phyloP scores from a whole-genome alignment of 192 early-diverging fungal genomes.

The Phycomyces blakesleeanus region DNA sequence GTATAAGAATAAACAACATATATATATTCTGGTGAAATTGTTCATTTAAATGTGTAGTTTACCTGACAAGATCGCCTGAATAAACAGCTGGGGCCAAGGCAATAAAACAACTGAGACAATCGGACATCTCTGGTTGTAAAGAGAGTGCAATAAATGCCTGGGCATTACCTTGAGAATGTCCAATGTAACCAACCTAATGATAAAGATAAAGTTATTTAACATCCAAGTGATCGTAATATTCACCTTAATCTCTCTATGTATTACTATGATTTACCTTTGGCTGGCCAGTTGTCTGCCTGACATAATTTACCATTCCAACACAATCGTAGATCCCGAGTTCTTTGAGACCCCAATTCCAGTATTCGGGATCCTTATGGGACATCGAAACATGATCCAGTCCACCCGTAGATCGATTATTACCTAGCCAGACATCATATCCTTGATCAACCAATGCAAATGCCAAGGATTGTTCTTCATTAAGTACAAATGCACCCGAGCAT shows the following conservation, averaged over 20 bases:
- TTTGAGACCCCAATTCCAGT: conserved; percentile 93
- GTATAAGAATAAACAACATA: no score
- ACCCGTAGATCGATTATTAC: conserved; percentile 77
- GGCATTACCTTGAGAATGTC: conserved; percentile 92
- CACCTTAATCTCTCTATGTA: neutral
- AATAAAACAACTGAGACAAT: conserved; percentile 84
- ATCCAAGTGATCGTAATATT: neutral
- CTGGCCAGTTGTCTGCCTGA: neutral
- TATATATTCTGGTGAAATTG: neutral
- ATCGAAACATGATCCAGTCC: conserved; percentile 11
- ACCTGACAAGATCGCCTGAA: conserved; percentile 9
- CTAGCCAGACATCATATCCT: conserved; percentile 95
- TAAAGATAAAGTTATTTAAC: no score
- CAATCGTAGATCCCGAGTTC: conserved; percentile 85
- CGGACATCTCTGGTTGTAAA: conserved; percentile 69
- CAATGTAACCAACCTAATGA: conserved; percentile 73
- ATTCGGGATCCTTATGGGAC: conserved; percentile 12
- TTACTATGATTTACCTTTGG: conserved; percentile 47
- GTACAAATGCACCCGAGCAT: conserved; percentile 84
- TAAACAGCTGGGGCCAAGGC: conserved; percentile 76
- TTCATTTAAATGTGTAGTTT: neutral
- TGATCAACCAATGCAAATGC: conserved; percentile 84
- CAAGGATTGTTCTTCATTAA: conserved; percentile 70
- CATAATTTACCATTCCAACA: conserved; percentile 67
- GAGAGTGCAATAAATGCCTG: conserved; percentile 87